Base-by-base conservation (phyloP, 1,284 basidiomycete species). In the Ceratobasidium sp. region DNA sequence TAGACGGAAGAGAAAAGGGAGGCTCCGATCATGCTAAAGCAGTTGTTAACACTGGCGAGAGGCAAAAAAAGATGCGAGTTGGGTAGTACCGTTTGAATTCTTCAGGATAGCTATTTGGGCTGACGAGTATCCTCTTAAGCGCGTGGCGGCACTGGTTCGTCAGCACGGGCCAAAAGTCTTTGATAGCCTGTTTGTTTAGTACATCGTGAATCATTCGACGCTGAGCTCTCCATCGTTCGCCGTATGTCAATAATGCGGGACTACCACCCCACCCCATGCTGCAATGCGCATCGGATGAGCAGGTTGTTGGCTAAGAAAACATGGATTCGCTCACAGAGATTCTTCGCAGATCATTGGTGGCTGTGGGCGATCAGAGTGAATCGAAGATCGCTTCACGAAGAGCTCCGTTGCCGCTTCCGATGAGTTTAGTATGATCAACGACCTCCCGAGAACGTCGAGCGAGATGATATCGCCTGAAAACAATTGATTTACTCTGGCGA, bases 341-440 rank as follows among this genome's bases (percentile, higher is more conserved):
- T 41, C 33, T 14, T 67, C 50, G n/a, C 41, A 54, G 22, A 67
- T 9, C 67, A 77, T 75, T 6, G 64, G 56, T 31, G 75, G 69
- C 15, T 56, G 48, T 1, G 74, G 54, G 14, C 76, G 36, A 27
- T 66, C 74, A 1, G 74, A 72, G 31, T 77, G 73, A 24, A 76
- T 75, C 51, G 50, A 27, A 3, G 66, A 75, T 22, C 76, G 76
- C 41, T 62, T 76, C 11, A 67, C 60, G n/a, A 76, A 22, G 2
- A 76, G 31, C 5, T 76, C 73, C 22, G 8, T 22, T 45, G 41
- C 41, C 24, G 60, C 31, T 54, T 75, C 27, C 19, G 51, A 31
- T 44, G 74, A 72, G 66, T 78, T 78, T 9, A 78, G 57, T 2
- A 78, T 29, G 19, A 78, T 62, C 36, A 75, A 62, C 22, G 74